Base-by-base conservation (phyloP, 2,329 filamentous ascomycete species). In the Nemania diffusa region DNA sequence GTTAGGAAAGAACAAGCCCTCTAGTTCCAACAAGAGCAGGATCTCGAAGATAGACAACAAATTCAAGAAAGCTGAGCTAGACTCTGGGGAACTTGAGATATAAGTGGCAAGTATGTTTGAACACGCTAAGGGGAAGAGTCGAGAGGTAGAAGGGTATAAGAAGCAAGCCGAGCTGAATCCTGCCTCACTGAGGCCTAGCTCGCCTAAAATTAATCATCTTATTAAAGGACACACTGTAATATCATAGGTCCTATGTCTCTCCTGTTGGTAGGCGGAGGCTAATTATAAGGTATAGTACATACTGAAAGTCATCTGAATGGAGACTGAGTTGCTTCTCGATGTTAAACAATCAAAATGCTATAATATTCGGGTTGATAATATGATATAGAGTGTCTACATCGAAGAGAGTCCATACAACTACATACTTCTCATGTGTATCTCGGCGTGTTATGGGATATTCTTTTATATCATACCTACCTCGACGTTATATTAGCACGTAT, bases 81-180 rank as follows among this genome's bases (percentile, higher is more conserved):
- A 62, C 4, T 17, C 32, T 3, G 26, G 26, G 34, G 34, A 24
- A 2, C 6, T 26, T 20, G 17, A 57, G 24, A 7, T 51, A 2
- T 13, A 2, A 22, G 26, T 29, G 5, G 15, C 42, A 3, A 61
- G 22, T 20, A 13, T 37, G 22, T 42, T 64, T 46, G 55, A 64
- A 24, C n/a, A 64, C 24, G n/a, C 46, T 26, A 52, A 34, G 7
- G 20, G 53, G 9, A 57, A 65, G 29, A 11, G 37, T 7, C 57
- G 48, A 9, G 62, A 68, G 57, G 57, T 37, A 27, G 62, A 55
- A 11, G 53, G 57, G 2, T 4, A 8, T 11, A 53, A 50, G 57
- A 62, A 62, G 17, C 56, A 60, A n/a, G 46, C 20, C 20, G 61
- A 68, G 51, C 20, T 64, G 26, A 62, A 55, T 51, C 27, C 20